Evolutionary conservation across 768 basidiomycete genomes (phyloP).

Genomic region (Auricularia sp.): DNA sequence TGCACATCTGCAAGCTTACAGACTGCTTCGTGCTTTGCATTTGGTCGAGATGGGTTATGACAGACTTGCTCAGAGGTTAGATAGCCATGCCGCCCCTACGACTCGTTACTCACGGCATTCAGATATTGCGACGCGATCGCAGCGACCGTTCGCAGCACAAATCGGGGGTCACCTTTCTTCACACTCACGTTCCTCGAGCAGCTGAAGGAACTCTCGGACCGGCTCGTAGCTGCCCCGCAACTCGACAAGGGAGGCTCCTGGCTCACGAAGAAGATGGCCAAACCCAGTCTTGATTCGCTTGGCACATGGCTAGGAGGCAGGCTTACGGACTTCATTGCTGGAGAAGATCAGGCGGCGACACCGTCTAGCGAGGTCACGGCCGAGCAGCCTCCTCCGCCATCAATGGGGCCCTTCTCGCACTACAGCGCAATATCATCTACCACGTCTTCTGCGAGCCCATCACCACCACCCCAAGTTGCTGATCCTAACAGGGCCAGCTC

Average conservation of each 20-base stretch:
- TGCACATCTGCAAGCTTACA: slow-evolving; percentile 80
- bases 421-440: slow-evolving; percentile 87
- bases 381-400: slow-evolving; percentile 22
- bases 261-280: slow-evolving; percentile 78
- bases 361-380: slow-evolving; percentile 18
- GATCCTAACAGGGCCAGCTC: slow-evolving; percentile 58
- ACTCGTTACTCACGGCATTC: not conserved
- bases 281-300: slow-evolving; percentile 86
- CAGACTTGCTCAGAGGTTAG: slow-evolving; percentile 63
- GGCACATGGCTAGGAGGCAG: slow-evolving; percentile 88
- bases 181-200: slow-evolving; percentile 60
- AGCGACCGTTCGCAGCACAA: slow-evolving; percentile 38
- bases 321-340: slow-evolving; percentile 90
- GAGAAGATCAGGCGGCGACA: slow-evolving; percentile 50
- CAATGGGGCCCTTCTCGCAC: slow-evolving; percentile 80
- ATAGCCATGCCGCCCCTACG: not conserved
- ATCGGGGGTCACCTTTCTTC: slow-evolving; percentile 55
- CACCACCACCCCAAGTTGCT: slow-evolving; percentile 36
- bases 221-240: slow-evolving; percentile 61
- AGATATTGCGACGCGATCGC: slow-evolving; percentile 91
- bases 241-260: slow-evolving; percentile 74
- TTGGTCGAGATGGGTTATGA: slow-evolving; percentile 79
- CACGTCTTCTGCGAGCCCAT: slow-evolving; percentile 63
- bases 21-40: slow-evolving; percentile 62
- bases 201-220: slow-evolving; percentile 68